These are phyloP conservation scores for Carallia pectinifolia DNA, from an alignment of 345 rosid species.

Conservation along the genomic window DNA sequence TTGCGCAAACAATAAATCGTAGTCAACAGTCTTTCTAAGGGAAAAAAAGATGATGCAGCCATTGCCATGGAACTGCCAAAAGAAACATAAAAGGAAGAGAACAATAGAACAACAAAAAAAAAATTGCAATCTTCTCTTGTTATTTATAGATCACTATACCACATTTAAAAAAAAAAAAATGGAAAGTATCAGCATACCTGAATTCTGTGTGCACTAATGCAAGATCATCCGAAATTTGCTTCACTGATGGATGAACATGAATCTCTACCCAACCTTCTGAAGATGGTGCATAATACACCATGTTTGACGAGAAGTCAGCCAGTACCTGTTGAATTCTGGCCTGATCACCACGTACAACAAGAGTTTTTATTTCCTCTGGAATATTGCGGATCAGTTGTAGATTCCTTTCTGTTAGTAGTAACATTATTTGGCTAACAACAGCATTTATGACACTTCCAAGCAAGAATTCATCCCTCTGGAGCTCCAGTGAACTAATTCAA, in stretches of 20 bases:
- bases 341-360: slow-evolving; percentile 88
- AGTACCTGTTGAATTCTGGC: slow-evolving; percentile 83
- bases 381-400: slow-evolving; percentile 93
- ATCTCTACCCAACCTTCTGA: slow-evolving; percentile 90
- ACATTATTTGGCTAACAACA: slow-evolving; percentile 94
- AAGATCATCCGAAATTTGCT: slow-evolving; percentile 52
- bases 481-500: slow-evolving; percentile 64
- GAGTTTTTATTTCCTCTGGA: slow-evolving; percentile 81
- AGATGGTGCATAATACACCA: slow-evolving; percentile 74
- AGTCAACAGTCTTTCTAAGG: neutral
- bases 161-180: neutral
- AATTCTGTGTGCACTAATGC: slow-evolving; percentile 58
- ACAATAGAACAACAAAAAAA: no score
- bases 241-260: slow-evolving; percentile 59
- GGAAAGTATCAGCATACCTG: slow-evolving; percentile 43
- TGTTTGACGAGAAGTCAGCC: slow-evolving; percentile 84
- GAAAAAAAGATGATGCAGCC: neutral
- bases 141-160: no score
- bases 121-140: no score
- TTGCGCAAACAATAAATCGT: neutral
- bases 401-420: slow-evolving; percentile 67
- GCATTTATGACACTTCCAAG: slow-evolving; percentile 87
- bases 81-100: neutral
- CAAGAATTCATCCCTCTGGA: slow-evolving; percentile 69
- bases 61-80: no score